A percentile compares a stretch with the other conserved stretches of the same genome.
phyloP scores from a whole-genome alignment of 2,329 filamentous ascomycete species.

The Diaporthe citri region DNA sequence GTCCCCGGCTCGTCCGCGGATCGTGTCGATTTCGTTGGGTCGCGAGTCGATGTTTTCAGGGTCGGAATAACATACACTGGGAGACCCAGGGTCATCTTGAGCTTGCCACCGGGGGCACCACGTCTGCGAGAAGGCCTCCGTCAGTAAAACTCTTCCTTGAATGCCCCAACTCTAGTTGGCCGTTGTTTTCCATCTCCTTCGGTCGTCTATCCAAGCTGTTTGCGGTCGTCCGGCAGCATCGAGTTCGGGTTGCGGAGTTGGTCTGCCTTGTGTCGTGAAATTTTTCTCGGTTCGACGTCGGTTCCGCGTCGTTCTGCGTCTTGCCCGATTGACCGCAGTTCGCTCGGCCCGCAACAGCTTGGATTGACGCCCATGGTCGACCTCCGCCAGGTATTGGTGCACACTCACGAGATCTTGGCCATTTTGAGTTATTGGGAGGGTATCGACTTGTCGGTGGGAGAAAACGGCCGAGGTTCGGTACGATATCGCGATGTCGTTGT shows the following conservation, averaged over 20 bases:
- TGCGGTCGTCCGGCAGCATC: slow-evolving; percentile 16
- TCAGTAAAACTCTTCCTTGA: slow-evolving; percentile 47
- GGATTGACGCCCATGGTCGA: slow-evolving; percentile 27
- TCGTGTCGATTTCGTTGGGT: slow-evolving; percentile 34
- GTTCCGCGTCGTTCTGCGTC: slow-evolving; percentile 6
- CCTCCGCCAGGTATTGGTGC: neutral
- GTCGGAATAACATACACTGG: slow-evolving; percentile 84
- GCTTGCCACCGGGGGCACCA: slow-evolving; percentile 99
- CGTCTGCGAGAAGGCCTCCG: slow-evolving; percentile 62
- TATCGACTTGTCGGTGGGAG: slow-evolving; percentile 38
- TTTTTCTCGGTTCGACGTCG: neutral
- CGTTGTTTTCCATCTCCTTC: slow-evolving; percentile 17
- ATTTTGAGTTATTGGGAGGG: slow-evolving; percentile 40
- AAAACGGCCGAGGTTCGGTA: slow-evolving; percentile 40
- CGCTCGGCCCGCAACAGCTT: slow-evolving; percentile 35
- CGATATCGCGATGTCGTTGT: slow-evolving; percentile 35
- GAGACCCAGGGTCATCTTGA: slow-evolving; percentile 99
- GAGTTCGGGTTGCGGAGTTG: neutral
- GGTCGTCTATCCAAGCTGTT: slow-evolving; percentile 25
- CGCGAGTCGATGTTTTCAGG: slow-evolving; percentile 33
- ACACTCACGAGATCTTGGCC: slow-evolving; percentile 42
- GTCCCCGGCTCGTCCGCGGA: neutral
- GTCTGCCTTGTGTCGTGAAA: slow-evolving; percentile 13
- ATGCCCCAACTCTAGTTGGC: neutral
- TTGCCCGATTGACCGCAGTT: neutral